phyloP scores from a whole-genome alignment of 257 asterid species.

The Lycium ferocissimum region DNA sequence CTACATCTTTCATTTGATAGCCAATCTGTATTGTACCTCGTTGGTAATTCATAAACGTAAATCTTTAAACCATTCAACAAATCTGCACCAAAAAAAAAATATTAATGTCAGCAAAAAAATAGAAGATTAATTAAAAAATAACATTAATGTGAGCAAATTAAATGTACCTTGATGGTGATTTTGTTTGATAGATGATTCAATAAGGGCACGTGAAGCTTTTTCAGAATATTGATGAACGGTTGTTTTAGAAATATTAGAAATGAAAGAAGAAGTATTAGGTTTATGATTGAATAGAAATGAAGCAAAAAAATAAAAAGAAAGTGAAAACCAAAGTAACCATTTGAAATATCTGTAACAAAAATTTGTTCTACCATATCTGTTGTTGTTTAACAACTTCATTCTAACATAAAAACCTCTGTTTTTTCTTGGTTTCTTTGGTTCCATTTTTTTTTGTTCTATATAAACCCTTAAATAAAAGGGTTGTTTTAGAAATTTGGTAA shows the following conservation, averaged over 20 bases:
- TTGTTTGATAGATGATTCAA: conserved; percentile 46
- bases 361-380: not conserved
- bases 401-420: conserved; percentile 69
- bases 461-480: conserved; percentile 36
- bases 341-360: conserved; percentile 60
- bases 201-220: conserved; percentile 65
- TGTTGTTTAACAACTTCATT: conserved; percentile 63
- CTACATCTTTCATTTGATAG: conserved; percentile 65
- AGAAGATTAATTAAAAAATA: not conserved
- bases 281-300: conserved; percentile 61
- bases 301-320: conserved; percentile 62
- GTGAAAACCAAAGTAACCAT: conserved; percentile 74
- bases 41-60: conserved; percentile 73
- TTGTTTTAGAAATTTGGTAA: not conserved
- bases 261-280: conserved; percentile 36
- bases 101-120: not conserved
- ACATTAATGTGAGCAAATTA: not conserved
- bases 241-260: conserved; percentile 52
- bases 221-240: conserved; percentile 47
- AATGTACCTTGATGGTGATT: conserved; percentile 31
- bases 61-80: conserved; percentile 57
- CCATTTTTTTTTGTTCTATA: conserved; percentile 32
- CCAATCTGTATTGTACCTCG: conserved; percentile 74
- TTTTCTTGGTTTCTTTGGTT: conserved; percentile 36
- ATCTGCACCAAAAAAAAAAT: conserved; percentile 33